Percentiles rank a stretch among this genome's conserved stretches.
Conservation (phyloP, 83 land plant species). For the Picea abies region DNA sequence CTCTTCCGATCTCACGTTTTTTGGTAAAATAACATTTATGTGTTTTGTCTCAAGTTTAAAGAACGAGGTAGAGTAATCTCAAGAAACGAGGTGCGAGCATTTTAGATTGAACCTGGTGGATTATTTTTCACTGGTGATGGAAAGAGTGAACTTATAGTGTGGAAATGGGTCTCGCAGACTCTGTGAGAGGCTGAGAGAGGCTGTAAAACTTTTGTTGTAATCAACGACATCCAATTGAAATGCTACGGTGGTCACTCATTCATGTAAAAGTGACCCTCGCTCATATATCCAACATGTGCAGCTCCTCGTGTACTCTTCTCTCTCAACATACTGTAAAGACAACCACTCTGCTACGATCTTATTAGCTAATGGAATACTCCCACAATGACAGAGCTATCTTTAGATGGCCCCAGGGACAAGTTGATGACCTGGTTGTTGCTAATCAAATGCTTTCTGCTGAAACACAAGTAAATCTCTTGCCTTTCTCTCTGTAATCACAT, state of each 20-base stretch:
- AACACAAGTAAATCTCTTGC: neutral
- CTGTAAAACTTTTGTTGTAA: neutral
- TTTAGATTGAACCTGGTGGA: constrained; percentile 33
- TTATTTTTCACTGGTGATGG: too few species aligned
- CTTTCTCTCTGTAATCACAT: neutral
- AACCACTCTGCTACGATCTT: too few species aligned
- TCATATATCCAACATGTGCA: too few species aligned
- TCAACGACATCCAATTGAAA: too few species aligned
- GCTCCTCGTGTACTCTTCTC: too few species aligned
- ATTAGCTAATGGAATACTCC: constrained; percentile 59
- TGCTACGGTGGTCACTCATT: too few species aligned
- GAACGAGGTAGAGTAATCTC: too few species aligned
- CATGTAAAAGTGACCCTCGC: constrained; percentile 71
- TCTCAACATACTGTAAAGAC: too few species aligned
- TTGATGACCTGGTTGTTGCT: constrained; percentile 78
- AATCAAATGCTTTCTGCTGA: constrained; percentile 86
- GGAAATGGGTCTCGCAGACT: constrained; percentile 53
- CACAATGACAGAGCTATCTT: constrained; percentile 55
- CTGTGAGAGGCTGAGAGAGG: neutral
- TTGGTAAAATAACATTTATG: too few species aligned
- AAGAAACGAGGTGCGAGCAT: constrained; percentile 1
- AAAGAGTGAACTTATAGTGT: constrained; percentile 62
- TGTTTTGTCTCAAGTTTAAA: too few species aligned
- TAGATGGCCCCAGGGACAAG: constrained; percentile 91
- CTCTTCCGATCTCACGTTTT: too few species aligned